Evolutionary conservation across 495 filamentous ascomycete species (phyloP).

Genomic region (Aspergillus ellipticus): DNA sequence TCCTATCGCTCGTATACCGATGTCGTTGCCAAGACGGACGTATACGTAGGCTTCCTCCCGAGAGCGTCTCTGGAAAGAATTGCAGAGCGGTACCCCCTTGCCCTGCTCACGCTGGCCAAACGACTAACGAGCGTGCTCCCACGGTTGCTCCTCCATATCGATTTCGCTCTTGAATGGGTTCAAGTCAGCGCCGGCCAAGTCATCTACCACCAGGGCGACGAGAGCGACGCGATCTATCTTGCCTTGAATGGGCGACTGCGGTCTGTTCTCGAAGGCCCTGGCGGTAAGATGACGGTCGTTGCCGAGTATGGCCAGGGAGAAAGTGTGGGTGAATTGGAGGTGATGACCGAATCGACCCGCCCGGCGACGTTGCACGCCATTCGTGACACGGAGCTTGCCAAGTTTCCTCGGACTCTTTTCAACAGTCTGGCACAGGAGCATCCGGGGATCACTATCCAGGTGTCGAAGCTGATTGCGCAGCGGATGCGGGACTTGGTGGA

Average conservation of each 20-base stretch:
- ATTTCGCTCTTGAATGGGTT: conserved; percentile 97
- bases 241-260: conserved; percentile 89
- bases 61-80: conserved; percentile 82
- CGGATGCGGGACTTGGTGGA: conserved; percentile 89
- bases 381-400: conserved; percentile 92
- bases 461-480: conserved; percentile 96
- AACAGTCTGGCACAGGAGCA: conserved; percentile 97
- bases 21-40: conserved; percentile 95
- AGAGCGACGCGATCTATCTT: conserved; percentile 98
- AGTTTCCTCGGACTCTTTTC: conserved; percentile 92
- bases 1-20: conserved; percentile 96
- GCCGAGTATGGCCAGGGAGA: conserved; percentile 96
- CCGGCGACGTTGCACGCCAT: conserved; percentile 93
- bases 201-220: conserved; percentile 88
- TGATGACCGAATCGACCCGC: conserved; percentile 88
- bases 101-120: conserved; percentile 93
- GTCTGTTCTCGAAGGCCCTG: conserved; percentile 70
- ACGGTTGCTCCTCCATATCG: conserved; percentile 90
- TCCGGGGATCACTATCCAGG: conserved; percentile 96
- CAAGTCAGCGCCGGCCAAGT: conserved; percentile 94
- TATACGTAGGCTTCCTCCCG: conserved; percentile 95
- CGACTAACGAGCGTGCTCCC: conserved; percentile 84
- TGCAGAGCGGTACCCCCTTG: conserved; percentile 86
- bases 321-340: conserved; percentile 94
- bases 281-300: conserved; percentile 80